Evolutionary conservation across 306 rosid genomes (phyloP).

Genomic region (Medicago truncatula): MtrunA17r5.0-ANR NC_053042.1:46362501-46363000

Average conservation of each 20-base stretch:
- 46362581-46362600: neutral
- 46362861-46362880: too few species aligned
- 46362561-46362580: neutral
- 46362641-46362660: constrained; percentile 12
- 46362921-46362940: neutral
- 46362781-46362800: too few species aligned
- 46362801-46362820: too few species aligned
- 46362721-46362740: constrained; percentile 5
- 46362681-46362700: constrained; percentile 30
- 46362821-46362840: too few species aligned
- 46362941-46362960: neutral
- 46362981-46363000: neutral
- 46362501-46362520: too few species aligned
- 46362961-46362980: neutral
- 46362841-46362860: too few species aligned
- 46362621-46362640: too few species aligned
- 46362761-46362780: too few species aligned
- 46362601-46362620: too few species aligned
- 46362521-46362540: constrained; percentile 5
- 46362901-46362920: too few species aligned
- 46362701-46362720: constrained; percentile 57
- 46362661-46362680: constrained; percentile 22
- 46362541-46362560: neutral
- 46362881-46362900: too few species aligned
- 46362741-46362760: constrained; percentile 13